Conservation (phyloP, 345 rosid species). For the Eutrema heterophyllum region DNA sequence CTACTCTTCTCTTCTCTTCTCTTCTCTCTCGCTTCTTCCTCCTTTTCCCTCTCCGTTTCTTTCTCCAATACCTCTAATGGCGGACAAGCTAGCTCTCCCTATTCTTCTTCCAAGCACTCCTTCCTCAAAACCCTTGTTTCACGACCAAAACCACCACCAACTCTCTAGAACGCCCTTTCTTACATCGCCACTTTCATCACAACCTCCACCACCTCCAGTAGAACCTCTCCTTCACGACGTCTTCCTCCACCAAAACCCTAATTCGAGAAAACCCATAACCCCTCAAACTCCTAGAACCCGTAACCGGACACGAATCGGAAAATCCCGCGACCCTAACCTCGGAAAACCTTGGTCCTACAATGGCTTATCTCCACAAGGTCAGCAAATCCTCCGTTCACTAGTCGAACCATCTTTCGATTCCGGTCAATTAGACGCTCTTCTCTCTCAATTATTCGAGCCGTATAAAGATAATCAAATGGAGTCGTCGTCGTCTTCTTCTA, state of each 20-base stretch:
- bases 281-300: constrained; percentile 23
- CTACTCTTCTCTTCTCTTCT: not conserved
- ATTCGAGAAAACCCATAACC: constrained; percentile 25
- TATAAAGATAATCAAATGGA: constrained; percentile 23
- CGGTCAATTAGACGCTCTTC: constrained; percentile 33
- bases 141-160: constrained; percentile 25
- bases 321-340: constrained; percentile 56
- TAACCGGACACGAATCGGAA: constrained; percentile 59
- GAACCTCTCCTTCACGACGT: constrained; percentile 45
- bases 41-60: not conserved
- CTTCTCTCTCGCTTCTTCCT: not conserved
- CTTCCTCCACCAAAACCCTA: constrained; percentile 32
- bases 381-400: constrained; percentile 48
- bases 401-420: constrained; percentile 54
- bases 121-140: constrained; percentile 43
- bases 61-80: constrained; percentile 40
- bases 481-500: constrained; percentile 4
- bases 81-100: constrained; percentile 67
- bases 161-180: constrained; percentile 16
- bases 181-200: constrained; percentile 17
- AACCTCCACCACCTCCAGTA: constrained; percentile 31
- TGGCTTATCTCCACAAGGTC: constrained; percentile 63
- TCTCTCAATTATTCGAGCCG: constrained; percentile 39
- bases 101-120: constrained; percentile 63
- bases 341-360: constrained; percentile 75